Evolutionary conservation across 1,139 yeast species (phyloP).

Genomic region (Kluyveromyces sp.): DNA sequence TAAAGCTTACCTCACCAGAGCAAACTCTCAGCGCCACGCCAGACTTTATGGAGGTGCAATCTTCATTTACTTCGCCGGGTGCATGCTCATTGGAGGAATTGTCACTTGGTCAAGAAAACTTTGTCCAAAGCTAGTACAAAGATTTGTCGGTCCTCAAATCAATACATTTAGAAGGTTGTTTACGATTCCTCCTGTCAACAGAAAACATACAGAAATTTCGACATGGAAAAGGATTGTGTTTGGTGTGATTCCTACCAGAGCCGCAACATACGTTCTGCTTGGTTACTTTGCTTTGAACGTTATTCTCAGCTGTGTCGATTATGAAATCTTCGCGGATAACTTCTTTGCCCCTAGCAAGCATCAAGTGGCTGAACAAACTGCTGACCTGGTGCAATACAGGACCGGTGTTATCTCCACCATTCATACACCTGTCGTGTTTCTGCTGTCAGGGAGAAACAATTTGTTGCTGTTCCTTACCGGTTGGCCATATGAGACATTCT

Average conservation of each 20-base stretch:
- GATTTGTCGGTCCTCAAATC: conserved; percentile 2
- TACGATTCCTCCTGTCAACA: conserved; percentile 1
- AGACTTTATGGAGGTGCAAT: conserved; percentile 5
- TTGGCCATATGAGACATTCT: conserved; percentile 54
- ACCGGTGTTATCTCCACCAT: conserved; percentile 42
- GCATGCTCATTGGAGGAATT: conserved; percentile 3
- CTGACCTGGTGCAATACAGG: conserved; percentile 36
- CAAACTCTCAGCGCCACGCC: background rate
- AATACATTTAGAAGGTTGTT: conserved; percentile 1
- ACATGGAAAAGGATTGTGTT: conserved; percentile 5
- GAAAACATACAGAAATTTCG: conserved; percentile 2
- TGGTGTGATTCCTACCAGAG: conserved; percentile 40
- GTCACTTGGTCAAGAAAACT: conserved; percentile 3
- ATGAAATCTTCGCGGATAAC: conserved; percentile 30
- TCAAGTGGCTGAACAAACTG: conserved; percentile 34
- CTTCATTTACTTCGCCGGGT: conserved; percentile 3
- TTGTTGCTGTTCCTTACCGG: conserved; percentile 55
- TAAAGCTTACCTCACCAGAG: conserved; percentile 1
- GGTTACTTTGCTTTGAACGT: conserved; percentile 42
- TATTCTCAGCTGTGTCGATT: conserved; percentile 37
- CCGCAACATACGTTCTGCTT: conserved; percentile 46
- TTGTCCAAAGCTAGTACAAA: conserved; percentile 1
- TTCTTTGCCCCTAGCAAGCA: conserved; percentile 34
- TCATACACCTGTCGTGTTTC: conserved; percentile 41
- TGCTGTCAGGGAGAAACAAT: conserved; percentile 59